A percentile compares a stretch with the other conserved stretches of the same genome.
These are phyloP conservation scores for Proliferodiscus dingleyae DNA, from an alignment of 2,329 filamentous ascomycete genomes.

Conservation along the genomic window DNA sequence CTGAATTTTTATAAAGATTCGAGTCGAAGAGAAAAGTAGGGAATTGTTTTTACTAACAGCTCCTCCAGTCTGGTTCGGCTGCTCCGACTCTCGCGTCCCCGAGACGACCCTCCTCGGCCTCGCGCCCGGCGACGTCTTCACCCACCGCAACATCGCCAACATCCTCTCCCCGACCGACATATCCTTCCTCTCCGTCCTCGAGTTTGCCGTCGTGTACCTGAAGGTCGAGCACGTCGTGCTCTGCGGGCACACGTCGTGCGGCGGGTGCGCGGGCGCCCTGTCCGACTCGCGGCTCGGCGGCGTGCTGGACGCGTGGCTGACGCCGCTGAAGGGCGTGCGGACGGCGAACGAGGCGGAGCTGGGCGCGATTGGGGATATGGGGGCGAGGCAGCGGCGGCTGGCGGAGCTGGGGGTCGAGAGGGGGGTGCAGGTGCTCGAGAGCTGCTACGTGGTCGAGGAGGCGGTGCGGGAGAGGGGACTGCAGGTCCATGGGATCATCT, in stretches of 20 bases:
- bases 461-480: conserved; percentile 67
- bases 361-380: conserved; percentile 46
- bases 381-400: conserved; percentile 54
- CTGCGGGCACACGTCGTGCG: conserved; percentile 64
- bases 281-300: conserved; percentile 44
- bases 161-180: conserved; percentile 71
- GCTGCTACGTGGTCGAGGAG: conserved; percentile 64
- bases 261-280: conserved; percentile 59
- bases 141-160: conserved; percentile 89
- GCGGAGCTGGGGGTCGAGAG: conserved; percentile 73
- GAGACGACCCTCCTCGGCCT: conserved; percentile 77
- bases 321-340: conserved; percentile 44
- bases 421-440: conserved; percentile 62
- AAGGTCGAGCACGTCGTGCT: conserved; percentile 67
- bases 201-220: conserved; percentile 70
- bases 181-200: conserved; percentile 69
- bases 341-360: conserved; percentile 50
- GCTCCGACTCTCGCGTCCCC: conserved; percentile 78
- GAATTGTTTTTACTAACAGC: not conserved
- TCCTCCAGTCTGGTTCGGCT: conserved; percentile 72
- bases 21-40: no score
- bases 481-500: conserved; percentile 72
- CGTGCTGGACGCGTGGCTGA: conserved; percentile 51
- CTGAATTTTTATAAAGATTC: no score
- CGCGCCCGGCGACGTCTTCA: conserved; percentile 79